phyloP scores from a whole-genome alignment of 208 protist genomes.

The Vickermania ingenoplastis region DNA sequence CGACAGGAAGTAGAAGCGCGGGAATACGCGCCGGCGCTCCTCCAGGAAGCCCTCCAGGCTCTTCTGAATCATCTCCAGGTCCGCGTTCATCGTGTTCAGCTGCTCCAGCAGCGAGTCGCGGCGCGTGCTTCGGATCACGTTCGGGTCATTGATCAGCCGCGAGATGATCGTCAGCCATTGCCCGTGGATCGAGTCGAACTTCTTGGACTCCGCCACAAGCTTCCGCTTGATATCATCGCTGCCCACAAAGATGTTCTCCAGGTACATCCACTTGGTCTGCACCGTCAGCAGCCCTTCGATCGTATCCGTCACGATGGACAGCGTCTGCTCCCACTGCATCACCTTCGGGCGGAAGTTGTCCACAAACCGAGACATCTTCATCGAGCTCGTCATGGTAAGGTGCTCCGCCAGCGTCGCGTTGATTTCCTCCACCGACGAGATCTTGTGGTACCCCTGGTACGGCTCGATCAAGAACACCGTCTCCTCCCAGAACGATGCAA shows the following conservation, averaged over 20 bases:
- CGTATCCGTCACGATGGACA: conserved; percentile 92
- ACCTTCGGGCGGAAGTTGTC: conserved; percentile 93
- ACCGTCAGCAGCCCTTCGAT: conserved; percentile 90
- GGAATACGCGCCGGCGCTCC: conserved; percentile 93
- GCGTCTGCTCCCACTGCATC: conserved; percentile 90
- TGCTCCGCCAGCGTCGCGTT: conserved; percentile 92
- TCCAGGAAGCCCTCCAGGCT: conserved; percentile 95
- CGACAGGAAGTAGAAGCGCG: conserved; percentile 97
- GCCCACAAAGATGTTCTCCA: conserved; percentile 96
- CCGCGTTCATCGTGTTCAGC: conserved; percentile 90
- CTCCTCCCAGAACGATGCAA: conserved; percentile 87
- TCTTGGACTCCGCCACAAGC: conserved; percentile 92
- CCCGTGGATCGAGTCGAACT: conserved; percentile 94
- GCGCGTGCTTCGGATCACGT: conserved; percentile 80
- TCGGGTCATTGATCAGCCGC: conserved; percentile 81
- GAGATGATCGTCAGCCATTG: conserved; percentile 90
- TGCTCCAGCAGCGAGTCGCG: conserved; percentile 88
- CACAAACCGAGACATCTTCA: conserved; percentile 95
- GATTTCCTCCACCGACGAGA: conserved; percentile 89
- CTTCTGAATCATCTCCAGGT: conserved; percentile 96
- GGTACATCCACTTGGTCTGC: conserved; percentile 96
- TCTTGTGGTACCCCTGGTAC: conserved; percentile 89
- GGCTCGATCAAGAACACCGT: conserved; percentile 78
- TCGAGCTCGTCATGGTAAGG: conserved; percentile 85
- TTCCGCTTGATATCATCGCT: conserved; percentile 97